A percentile compares a stretch with the other conserved stretches of the same genome.
phyloP scores from a whole-genome alignment of 139 green algal species.

The Yamagishiella unicocca region DNA sequence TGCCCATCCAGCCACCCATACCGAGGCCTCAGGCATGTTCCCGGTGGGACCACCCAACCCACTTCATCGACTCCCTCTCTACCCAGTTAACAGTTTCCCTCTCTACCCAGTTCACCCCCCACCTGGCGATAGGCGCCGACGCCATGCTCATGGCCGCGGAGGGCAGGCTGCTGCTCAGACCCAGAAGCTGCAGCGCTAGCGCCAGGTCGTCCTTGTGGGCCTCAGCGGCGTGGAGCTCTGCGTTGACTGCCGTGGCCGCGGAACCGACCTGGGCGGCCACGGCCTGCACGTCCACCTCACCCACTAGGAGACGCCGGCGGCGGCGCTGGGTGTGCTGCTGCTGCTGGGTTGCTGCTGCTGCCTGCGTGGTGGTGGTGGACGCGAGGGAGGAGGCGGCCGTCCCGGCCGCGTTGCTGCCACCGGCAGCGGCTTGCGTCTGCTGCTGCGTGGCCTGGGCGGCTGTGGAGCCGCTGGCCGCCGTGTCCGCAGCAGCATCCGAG shows the following conservation, averaged over 20 bases:
- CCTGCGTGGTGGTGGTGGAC: not conserved
- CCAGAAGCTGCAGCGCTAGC: not conserved
- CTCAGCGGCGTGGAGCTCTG: conserved; percentile 11
- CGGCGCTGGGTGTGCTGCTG: not conserved
- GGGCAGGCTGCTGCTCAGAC: not conserved
- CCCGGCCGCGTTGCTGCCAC: too few species aligned
- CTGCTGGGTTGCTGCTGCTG: not conserved
- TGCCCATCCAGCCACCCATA: too few species aligned
- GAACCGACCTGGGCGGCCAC: not conserved
- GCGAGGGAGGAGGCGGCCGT: not conserved
- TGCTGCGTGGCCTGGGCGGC: not conserved
- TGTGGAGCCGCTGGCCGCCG: not conserved
- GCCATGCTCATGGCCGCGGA: not conserved
- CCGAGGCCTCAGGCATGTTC: too few species aligned
- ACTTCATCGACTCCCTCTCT: too few species aligned
- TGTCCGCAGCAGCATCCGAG: not conserved
- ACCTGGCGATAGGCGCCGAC: conserved; percentile 2
- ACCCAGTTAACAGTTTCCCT: too few species aligned
- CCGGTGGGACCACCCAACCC: too few species aligned
- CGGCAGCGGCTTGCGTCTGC: not conserved
- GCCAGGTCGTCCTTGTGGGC: conserved; percentile 15
- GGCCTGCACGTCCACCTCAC: not conserved
- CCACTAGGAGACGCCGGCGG: not conserved
- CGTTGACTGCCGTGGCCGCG: not conserved
- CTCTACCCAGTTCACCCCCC: not conserved